A percentile compares a stretch with the other conserved stretches of the same genome.
Conservation (phyloP, 352 stramenopile species). For the Globisporangium uncinulatum region DNA sequence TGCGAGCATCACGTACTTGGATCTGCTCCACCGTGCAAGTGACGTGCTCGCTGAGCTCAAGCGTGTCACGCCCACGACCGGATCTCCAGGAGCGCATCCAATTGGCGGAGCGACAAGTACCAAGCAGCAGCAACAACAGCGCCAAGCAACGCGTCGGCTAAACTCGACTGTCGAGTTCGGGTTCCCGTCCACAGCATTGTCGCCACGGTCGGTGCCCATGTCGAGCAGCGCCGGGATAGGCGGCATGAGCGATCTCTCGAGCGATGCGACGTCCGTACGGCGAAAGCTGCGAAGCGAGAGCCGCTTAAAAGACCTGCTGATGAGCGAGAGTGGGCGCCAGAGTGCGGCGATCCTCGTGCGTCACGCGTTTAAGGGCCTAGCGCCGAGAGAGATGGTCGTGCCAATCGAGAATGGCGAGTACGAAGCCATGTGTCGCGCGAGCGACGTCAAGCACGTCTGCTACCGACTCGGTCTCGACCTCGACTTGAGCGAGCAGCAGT, state of each 20-base stretch:
- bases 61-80: background rate
- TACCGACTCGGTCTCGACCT: slow-evolving; percentile 64
- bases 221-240: slow-evolving; percentile 16
- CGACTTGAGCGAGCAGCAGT: slow-evolving; percentile 55
- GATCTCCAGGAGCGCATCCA: background rate
- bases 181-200: background rate
- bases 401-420: slow-evolving; percentile 64
- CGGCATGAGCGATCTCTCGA: slow-evolving; percentile 10
- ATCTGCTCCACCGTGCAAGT: slow-evolving; percentile 57
- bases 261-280: slow-evolving; percentile 28
- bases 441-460: slow-evolving; percentile 69
- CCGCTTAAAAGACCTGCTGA: slow-evolving; percentile 42
- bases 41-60: slow-evolving; percentile 50
- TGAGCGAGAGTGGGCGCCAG: slow-evolving; percentile 42
- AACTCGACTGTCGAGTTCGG: slow-evolving; percentile 21
- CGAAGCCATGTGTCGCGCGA: slow-evolving; percentile 52
- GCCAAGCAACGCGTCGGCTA: slow-evolving; percentile 31
- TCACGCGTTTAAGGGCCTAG: slow-evolving; percentile 69
- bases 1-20: slow-evolving; percentile 40
- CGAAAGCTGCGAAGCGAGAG: slow-evolving; percentile 61
- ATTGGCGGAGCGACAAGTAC: slow-evolving; percentile 5
- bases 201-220: slow-evolving; percentile 5
- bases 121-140: slow-evolving; percentile 23
- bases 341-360: slow-evolving; percentile 64
- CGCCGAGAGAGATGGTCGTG: slow-evolving; percentile 57